phyloP scores from a whole-genome alignment of 352 stramenopile genomes.

The Phytophthora hibernalis region DNA sequence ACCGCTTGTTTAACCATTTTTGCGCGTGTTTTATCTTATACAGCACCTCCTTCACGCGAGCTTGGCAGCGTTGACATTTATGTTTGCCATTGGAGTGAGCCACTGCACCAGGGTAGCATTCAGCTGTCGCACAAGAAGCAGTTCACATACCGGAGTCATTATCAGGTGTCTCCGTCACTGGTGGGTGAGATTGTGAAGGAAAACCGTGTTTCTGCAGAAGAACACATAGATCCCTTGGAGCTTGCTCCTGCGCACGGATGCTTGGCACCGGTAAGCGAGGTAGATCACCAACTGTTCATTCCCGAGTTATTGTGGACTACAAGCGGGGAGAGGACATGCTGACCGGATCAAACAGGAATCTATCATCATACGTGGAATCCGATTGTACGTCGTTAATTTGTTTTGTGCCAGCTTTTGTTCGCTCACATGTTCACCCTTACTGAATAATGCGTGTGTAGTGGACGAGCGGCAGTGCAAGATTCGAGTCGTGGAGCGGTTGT shows the following conservation, averaged over 20 bases:
- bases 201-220: conserved; percentile 9
- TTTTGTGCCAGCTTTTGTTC: background rate
- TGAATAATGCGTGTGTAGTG: conserved; percentile 49
- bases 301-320: conserved; percentile 7
- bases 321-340: conserved; percentile 29
- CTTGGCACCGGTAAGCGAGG: conserved; percentile 52
- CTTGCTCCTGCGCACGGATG: conserved; percentile 10
- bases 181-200: conserved; percentile 28
- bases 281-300: conserved; percentile 46
- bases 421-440: background rate
- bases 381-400: conserved; percentile 50
- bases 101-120: conserved; percentile 35
- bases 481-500: conserved; percentile 82
- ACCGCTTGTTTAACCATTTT: background rate
- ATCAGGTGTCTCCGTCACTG: conserved; percentile 42
- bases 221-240: conserved; percentile 20
- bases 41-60: conserved; percentile 53
- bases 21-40: background rate
- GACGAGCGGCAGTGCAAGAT: conserved; percentile 91
- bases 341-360: conserved; percentile 38
- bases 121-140: conserved; percentile 54
- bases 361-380: conserved; percentile 77
- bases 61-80: conserved; percentile 68
- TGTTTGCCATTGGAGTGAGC: conserved; percentile 48
- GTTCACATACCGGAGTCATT: conserved; percentile 69